A percentile compares a stretch with the other conserved stretches of the same genome.
Conservation (phyloP, 75 land plant genomes). For the Picea glauca region DNA sequence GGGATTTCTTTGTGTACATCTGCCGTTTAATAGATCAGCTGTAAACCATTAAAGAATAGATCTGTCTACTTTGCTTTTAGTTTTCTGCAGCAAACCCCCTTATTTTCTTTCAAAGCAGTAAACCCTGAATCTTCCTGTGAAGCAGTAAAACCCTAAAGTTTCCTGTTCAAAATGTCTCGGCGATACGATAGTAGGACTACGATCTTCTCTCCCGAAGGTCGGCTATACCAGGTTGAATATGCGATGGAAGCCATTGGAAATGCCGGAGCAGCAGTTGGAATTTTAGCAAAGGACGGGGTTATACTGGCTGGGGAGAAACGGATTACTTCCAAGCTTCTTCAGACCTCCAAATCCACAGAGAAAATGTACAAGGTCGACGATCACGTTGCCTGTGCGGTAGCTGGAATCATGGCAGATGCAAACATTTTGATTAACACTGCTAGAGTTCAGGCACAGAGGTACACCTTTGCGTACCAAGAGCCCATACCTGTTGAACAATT, state of each 20-base stretch:
- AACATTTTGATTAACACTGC: constrained; percentile 81
- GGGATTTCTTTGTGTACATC: too few relatives aligned
- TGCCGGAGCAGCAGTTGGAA: constrained; percentile 74
- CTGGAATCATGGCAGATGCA: constrained; percentile 85
- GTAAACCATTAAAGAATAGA: too few relatives aligned
- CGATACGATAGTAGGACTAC: constrained; percentile 83
- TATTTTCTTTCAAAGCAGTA: too few relatives aligned
- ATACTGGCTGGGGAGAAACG: constrained; percentile 81
- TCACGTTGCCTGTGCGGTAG: constrained; percentile 83
- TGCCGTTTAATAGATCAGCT: too few relatives aligned
- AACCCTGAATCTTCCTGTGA: too few relatives aligned
- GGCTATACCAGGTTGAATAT: constrained; percentile 83
- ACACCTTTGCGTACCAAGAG: constrained; percentile 63
- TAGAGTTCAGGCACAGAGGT: constrained; percentile 64
- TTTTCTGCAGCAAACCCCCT: too few relatives aligned
- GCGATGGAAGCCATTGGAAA: constrained; percentile 91
- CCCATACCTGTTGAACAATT: constrained; percentile 86
- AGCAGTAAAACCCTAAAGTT: too few relatives aligned
- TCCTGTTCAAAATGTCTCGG: constrained; percentile 46
- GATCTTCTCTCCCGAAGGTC: constrained; percentile 84
- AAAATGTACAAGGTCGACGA: constrained; percentile 92
- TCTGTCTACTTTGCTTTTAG: too few relatives aligned
- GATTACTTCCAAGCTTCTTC: constrained; percentile 84
- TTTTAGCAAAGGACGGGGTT: constrained; percentile 69
- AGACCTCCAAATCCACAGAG: constrained; percentile 75